A percentile compares a stretch with the other conserved stretches of the same genome.
These are phyloP conservation scores for Bjerkandera adusta DNA, from an alignment of 1,284 basidiomycete species.

Conservation along the genomic window DNA sequence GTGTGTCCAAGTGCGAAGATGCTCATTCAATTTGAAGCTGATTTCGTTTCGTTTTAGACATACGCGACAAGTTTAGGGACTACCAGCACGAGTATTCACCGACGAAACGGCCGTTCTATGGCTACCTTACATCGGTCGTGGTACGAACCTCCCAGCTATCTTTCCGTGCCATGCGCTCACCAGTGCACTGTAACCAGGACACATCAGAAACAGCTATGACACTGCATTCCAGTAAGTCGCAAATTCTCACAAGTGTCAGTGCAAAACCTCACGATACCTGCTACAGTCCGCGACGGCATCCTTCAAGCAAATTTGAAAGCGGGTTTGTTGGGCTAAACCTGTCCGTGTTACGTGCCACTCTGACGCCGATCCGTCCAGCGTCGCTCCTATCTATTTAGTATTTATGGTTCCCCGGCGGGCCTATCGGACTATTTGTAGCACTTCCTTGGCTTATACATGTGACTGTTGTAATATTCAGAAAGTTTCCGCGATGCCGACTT, in stretches of 20 bases:
- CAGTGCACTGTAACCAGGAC: slow-evolving; percentile 29
- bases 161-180: neutral
- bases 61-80: slow-evolving; percentile 63
- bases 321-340: slow-evolving; percentile 22
- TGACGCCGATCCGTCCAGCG: too few relatives aligned
- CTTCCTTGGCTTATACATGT: neutral
- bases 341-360: neutral
- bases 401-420: too few relatives aligned
- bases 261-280: neutral
- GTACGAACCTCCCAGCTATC: slow-evolving; percentile 35
- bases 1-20: slow-evolving; percentile 36
- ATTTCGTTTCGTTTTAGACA: slow-evolving; percentile 38
- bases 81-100: slow-evolving; percentile 48
- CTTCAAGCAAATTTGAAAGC: slow-evolving; percentile 48
- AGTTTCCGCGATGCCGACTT: too few relatives aligned
- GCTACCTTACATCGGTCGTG: slow-evolving; percentile 60
- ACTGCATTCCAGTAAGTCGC: slow-evolving; percentile 33
- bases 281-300: slow-evolving; percentile 54
- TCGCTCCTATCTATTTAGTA: too few relatives aligned
- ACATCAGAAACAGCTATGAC: slow-evolving; percentile 41
- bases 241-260: neutral
- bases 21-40: neutral
- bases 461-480: neutral
- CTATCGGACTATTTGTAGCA: too few relatives aligned
- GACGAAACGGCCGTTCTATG: slow-evolving; percentile 47